Evolutionary conservation across 306 rosid species (phyloP).

Genomic region (Leucaena leucocephala): DNA sequence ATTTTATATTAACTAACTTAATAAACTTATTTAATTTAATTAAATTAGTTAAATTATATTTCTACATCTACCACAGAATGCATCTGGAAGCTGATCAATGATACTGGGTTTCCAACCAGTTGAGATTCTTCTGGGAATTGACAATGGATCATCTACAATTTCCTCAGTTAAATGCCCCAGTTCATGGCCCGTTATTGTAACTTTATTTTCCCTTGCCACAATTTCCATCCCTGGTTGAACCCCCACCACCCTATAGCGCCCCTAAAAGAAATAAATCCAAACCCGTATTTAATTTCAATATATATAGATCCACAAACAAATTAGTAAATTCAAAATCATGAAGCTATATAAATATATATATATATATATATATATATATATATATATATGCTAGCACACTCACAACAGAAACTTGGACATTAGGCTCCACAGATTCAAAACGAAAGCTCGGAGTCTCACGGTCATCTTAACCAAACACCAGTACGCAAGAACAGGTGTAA

Average conservation of each 20-base stretch:
- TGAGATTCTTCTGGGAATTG: constrained; percentile 60
- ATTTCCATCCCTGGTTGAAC: constrained; percentile 78
- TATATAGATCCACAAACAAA: neutral
- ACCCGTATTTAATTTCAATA: constrained; percentile 22
- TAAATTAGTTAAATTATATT: no score
- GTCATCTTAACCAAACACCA: constrained; percentile 67
- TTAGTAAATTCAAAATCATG: constrained; percentile 8
- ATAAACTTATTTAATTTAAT: no score
- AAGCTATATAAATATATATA: no score
- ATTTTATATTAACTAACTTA: no score
- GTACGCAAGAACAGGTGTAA: constrained; percentile 78
- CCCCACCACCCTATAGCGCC: constrained; percentile 81
- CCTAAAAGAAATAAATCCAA: constrained; percentile 57
- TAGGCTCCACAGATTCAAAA: constrained; percentile 78
- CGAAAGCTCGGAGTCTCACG: constrained; percentile 85
- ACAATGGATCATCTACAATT: constrained; percentile 70
- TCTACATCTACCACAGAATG: constrained; percentile 93
- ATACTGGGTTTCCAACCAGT: constrained; percentile 68
- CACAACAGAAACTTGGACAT: constrained; percentile 39
- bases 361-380: no score
- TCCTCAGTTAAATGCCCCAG: constrained; percentile 53
- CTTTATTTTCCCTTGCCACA: constrained; percentile 76
- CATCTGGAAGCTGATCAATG: constrained; percentile 65
- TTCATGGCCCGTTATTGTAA: constrained; percentile 69
- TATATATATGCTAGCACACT: constrained; percentile 30